Percentiles rank a stretch among this genome's conserved stretches.
These are phyloP conservation scores for Ceratocystis papillata DNA, from an alignment of 2,329 filamentous ascomycete genomes.

Conservation along the genomic window DNA sequence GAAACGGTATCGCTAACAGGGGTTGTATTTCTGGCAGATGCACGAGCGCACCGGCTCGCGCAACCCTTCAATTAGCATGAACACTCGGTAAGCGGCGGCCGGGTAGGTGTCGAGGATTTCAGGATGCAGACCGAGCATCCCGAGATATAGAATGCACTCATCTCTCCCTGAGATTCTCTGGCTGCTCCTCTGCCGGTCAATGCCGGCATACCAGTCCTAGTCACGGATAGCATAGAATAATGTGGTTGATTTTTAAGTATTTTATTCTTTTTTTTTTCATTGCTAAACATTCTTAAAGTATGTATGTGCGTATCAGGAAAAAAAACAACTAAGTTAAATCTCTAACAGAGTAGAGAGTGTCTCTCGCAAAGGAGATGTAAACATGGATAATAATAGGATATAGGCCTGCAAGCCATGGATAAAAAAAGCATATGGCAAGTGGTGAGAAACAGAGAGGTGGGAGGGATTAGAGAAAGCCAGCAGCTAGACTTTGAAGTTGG, in stretches of 20 bases:
- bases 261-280: slow-evolving; percentile 10
- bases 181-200: no score
- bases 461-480: slow-evolving; percentile 9
- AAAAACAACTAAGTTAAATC: no score
- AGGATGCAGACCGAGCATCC: no score
- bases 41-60: slow-evolving; percentile 42
- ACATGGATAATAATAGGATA: no score
- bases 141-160: no score
- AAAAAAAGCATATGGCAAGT: not conserved
- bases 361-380: no score
- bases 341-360: no score
- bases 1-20: not conserved
- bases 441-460: not conserved
- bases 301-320: no score
- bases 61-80: slow-evolving; percentile 41
- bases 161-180: no score
- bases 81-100: slow-evolving; percentile 6
- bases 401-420: not conserved
- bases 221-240: not conserved
- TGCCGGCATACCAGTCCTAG: not conserved
- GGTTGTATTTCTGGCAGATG: slow-evolving; percentile 33
- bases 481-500: slow-evolving; percentile 24
- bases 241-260: not conserved
- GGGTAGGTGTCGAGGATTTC: not conserved
- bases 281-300: not conserved